Evolutionary conservation across 2,329 filamentous ascomycete species (phyloP).

Genomic region (Beauveria medogensis): DNA sequence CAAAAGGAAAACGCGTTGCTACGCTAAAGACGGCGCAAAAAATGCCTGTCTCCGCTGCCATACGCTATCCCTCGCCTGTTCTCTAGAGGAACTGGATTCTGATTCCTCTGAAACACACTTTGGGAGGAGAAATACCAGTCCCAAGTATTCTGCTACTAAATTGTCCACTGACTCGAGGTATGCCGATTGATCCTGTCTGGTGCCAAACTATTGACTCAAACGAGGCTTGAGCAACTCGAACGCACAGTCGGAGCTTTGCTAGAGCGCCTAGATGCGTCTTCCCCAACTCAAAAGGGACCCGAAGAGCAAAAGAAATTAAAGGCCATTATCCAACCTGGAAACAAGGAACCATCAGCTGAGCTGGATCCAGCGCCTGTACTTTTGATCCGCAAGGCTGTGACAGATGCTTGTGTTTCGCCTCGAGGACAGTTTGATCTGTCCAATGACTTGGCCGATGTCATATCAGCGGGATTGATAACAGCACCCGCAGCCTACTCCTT

Average conservation of each 20-base stretch:
- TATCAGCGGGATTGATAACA: slow-evolving; percentile 17
- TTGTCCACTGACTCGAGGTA: background rate
- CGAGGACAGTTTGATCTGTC: slow-evolving; percentile 7
- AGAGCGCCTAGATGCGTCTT: background rate
- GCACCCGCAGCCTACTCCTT: slow-evolving; percentile 15
- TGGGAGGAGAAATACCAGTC: no score
- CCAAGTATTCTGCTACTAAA: no score
- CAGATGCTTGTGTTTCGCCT: slow-evolving; percentile 17
- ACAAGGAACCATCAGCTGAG: background rate
- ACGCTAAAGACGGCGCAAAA: slow-evolving; percentile 9
- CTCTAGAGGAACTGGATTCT: slow-evolving; percentile 9
- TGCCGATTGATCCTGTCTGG: no score
- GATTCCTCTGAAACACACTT: background rate
- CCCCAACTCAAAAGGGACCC: no score
- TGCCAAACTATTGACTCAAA: background rate
- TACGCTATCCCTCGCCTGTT: slow-evolving; percentile 18
- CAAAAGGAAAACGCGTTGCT: slow-evolving; percentile 21
- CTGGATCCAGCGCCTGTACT: slow-evolving; percentile 18
- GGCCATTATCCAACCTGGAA: background rate
- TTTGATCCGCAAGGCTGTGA: slow-evolving; percentile 21
- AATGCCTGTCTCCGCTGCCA: slow-evolving; percentile 19
- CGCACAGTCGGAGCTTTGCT: background rate
- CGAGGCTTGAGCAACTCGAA: background rate
- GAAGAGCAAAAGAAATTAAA: no score
- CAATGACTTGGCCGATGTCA: slow-evolving; percentile 13